phyloP scores from a whole-genome alignment of 2,329 filamentous ascomycete species.

The Colletotrichum sp. region DNA sequence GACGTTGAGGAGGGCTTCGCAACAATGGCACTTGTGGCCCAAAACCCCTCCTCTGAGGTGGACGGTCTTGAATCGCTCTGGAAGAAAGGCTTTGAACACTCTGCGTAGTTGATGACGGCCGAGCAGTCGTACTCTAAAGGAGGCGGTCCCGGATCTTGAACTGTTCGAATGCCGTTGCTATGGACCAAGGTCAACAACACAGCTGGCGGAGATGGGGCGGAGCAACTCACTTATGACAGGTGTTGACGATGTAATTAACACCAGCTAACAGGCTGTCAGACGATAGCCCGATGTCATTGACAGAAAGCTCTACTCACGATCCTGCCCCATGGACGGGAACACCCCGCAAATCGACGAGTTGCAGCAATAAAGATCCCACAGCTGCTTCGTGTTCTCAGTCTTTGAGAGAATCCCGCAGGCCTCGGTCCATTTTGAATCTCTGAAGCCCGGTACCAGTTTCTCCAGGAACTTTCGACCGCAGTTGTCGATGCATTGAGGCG shows the following conservation, averaged over 20 bases:
- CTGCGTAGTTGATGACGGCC: background rate
- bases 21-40: background rate
- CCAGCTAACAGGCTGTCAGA: slow-evolving; percentile 44
- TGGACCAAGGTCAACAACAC: background rate
- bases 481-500: slow-evolving; percentile 36
- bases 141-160: slow-evolving; percentile 42
- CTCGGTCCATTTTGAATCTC: slow-evolving; percentile 31
- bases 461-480: slow-evolving; percentile 38
- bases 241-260: slow-evolving; percentile 55
- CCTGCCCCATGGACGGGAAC: slow-evolving; percentile 34
- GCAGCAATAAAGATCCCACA: slow-evolving; percentile 55
- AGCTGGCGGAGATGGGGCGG: background rate
- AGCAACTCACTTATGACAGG: slow-evolving; percentile 52
- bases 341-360: slow-evolving; percentile 57
- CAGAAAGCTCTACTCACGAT: slow-evolving; percentile 44
- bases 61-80: background rate
- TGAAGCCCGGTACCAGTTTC: slow-evolving; percentile 28
- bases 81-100: background rate
- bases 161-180: slow-evolving; percentile 32
- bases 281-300: background rate
- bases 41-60: background rate
- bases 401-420: slow-evolving; percentile 37
- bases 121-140: slow-evolving; percentile 31
- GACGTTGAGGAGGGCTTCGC: background rate
- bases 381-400: slow-evolving; percentile 25